A percentile compares a stretch with the other conserved stretches of the same genome.
These are phyloP conservation scores for Collybia sordida DNA, from an alignment of 768 basidiomycete species.

Conservation along the genomic window DNA sequence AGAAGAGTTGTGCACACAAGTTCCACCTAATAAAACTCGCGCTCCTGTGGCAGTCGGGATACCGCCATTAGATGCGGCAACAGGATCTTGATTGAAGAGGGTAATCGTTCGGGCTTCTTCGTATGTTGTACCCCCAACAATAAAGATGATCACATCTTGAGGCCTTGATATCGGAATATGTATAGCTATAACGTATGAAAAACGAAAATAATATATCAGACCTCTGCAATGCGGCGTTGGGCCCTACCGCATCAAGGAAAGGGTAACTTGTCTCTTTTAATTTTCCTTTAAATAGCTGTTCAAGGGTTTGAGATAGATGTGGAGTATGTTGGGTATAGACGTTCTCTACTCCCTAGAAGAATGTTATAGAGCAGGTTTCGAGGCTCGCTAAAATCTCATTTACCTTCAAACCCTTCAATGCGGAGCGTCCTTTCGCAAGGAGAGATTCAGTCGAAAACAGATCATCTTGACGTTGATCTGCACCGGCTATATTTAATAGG, in stretches of 20 bases:
- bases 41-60: slow-evolving; percentile 58
- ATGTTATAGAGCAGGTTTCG: background rate
- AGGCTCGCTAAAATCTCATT: background rate
- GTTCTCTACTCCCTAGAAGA: slow-evolving; percentile 90
- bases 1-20: slow-evolving; percentile 92
- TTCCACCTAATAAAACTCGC: slow-evolving; percentile 87
- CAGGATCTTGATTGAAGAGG: slow-evolving; percentile 81
- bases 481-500: slow-evolving; percentile 88
- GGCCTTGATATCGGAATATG: slow-evolving; percentile 54
- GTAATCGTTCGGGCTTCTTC: slow-evolving; percentile 89
- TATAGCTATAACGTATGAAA: background rate
- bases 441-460: slow-evolving; percentile 94
- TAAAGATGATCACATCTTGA: slow-evolving; percentile 95
- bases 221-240: slow-evolving; percentile 73
- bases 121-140: slow-evolving; percentile 95
- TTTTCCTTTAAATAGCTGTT: slow-evolving; percentile 82
- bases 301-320: slow-evolving; percentile 89
- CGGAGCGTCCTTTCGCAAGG: slow-evolving; percentile 91
- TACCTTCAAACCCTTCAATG: slow-evolving; percentile 93
- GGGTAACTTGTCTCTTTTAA: slow-evolving; percentile 89
- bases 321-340: slow-evolving; percentile 98
- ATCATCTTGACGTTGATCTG: slow-evolving; percentile 96
- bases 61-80: slow-evolving; percentile 44
- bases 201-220: slow-evolving; percentile 17
- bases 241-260: slow-evolving; percentile 68